Conservation (phyloP, 2,329 filamentous ascomycete species). For the Pseudocercospora cruenta region DNA sequence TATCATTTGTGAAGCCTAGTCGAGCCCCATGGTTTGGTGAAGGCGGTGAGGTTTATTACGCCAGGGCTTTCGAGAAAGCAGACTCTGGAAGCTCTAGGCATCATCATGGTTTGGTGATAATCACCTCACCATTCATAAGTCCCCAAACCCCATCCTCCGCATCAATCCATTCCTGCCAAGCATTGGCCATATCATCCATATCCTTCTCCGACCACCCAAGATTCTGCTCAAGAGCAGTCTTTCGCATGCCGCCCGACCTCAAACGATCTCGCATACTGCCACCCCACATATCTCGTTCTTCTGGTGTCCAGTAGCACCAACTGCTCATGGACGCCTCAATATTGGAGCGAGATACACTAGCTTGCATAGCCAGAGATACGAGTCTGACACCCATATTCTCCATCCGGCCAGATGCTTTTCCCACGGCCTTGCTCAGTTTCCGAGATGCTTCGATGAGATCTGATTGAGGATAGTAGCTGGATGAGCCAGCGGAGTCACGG, state of each 20-base stretch:
- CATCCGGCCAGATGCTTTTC: background rate
- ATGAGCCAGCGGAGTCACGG: slow-evolving; percentile 39
- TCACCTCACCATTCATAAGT: background rate
- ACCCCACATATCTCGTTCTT: background rate
- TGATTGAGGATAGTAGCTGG: background rate
- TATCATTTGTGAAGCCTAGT: too few species aligned
- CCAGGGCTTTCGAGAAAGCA: too few species aligned
- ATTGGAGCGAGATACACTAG: background rate
- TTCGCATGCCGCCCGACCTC: background rate
- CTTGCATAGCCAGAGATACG: background rate
- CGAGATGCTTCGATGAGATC: background rate
- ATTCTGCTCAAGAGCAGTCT: background rate
- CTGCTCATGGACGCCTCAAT: background rate
- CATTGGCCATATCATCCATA: background rate
- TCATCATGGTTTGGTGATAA: background rate
- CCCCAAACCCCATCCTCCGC: background rate
- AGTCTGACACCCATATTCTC: background rate
- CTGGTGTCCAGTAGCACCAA: background rate
- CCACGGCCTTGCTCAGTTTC: background rate
- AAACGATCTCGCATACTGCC: background rate
- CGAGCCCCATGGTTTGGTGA: too few species aligned
- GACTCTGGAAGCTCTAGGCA: too few species aligned
- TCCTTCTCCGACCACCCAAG: background rate
- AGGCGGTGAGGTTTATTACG: too few species aligned
- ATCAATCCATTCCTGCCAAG: background rate